Evolutionary conservation across 2,329 filamentous ascomycete species (phyloP).

Genomic region (Fusarium euwallaceae): DNA sequence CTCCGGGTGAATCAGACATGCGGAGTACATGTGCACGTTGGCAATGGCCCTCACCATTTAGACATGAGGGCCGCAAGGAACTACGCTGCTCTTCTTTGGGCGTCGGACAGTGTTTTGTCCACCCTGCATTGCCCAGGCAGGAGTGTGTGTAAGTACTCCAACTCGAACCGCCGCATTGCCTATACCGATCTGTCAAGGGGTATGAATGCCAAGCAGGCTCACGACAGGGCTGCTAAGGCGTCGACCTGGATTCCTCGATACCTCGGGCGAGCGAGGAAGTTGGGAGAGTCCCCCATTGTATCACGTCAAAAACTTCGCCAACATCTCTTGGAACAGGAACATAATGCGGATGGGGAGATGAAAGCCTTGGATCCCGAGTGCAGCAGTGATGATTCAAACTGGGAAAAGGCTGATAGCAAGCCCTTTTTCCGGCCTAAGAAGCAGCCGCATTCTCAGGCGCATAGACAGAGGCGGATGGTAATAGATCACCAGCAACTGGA

Average conservation of each 20-base stretch:
- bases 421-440: constrained; percentile 36
- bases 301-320: constrained; percentile 9
- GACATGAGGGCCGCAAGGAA: constrained; percentile 47
- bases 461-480: background rate
- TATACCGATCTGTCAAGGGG: constrained; percentile 12
- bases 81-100: constrained; percentile 52
- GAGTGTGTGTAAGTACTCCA: constrained; percentile 11
- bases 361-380: constrained; percentile 8
- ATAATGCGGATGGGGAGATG: background rate
- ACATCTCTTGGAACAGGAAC: background rate
- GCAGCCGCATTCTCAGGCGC: background rate
- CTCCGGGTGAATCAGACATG: constrained; percentile 51
- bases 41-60: constrained; percentile 50
- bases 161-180: constrained; percentile 25
- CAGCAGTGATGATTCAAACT: constrained; percentile 33
- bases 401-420: constrained; percentile 12
- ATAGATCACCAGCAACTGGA: no score
- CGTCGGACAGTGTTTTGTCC: constrained; percentile 53
- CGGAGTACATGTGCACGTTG: constrained; percentile 56
- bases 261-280: constrained; percentile 40
- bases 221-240: background rate
- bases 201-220: constrained; percentile 8
- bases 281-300: constrained; percentile 42
- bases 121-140: constrained; percentile 53
- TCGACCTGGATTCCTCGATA: constrained; percentile 23